Evolutionary conservation across 2,329 filamentous ascomycete species (phyloP).

Genomic region (Cercospora sojina): DNA sequence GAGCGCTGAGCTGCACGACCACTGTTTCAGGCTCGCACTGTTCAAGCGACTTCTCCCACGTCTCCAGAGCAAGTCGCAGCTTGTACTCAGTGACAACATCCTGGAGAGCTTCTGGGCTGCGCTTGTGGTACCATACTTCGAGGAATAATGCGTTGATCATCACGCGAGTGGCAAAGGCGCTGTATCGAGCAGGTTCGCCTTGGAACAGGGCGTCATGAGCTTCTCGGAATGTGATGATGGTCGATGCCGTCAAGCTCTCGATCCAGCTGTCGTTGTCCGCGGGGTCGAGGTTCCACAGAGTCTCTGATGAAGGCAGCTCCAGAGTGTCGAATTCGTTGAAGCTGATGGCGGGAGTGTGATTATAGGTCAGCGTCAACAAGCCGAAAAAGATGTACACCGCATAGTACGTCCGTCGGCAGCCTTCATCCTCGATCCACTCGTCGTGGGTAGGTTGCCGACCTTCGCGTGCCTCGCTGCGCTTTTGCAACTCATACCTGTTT

Average conservation of each 20-base stretch:
- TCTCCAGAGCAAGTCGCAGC: slow-evolving; percentile 88
- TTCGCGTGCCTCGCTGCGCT: slow-evolving; percentile 84
- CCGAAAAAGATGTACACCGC: slow-evolving; percentile 99
- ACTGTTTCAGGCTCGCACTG: slow-evolving; percentile 89
- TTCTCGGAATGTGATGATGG: slow-evolving; percentile 82
- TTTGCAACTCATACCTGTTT: slow-evolving; percentile 92
- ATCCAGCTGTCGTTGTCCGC: slow-evolving; percentile 80
- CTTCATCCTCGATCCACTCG: slow-evolving; percentile 96
- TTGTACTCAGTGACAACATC: slow-evolving; percentile 99
- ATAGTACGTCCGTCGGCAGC: slow-evolving; percentile 94
- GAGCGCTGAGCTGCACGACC: slow-evolving; percentile 83
- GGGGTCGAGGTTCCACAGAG: slow-evolving; percentile 84
- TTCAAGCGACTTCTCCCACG: slow-evolving; percentile 97
- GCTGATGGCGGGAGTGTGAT: slow-evolving; percentile 95
- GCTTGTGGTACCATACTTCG: slow-evolving; percentile 98
- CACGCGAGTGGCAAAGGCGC: slow-evolving; percentile 91
- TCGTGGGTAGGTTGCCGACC: slow-evolving; percentile 71
- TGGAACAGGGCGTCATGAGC: slow-evolving; percentile 96
- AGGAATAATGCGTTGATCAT: slow-evolving; percentile 99
- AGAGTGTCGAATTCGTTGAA: slow-evolving; percentile 97
- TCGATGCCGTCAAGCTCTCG: slow-evolving; percentile 69
- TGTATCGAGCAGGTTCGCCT: slow-evolving; percentile 86
- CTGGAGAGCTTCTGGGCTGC: slow-evolving; percentile 93
- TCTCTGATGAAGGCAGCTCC: slow-evolving; percentile 88
- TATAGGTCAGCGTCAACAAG: slow-evolving; percentile 89